Evolutionary conservation across 2,329 filamentous ascomycete genomes (phyloP), one percentile per base, ranked within the genome.

Genomic region (Clarireedia paspali): DNA sequence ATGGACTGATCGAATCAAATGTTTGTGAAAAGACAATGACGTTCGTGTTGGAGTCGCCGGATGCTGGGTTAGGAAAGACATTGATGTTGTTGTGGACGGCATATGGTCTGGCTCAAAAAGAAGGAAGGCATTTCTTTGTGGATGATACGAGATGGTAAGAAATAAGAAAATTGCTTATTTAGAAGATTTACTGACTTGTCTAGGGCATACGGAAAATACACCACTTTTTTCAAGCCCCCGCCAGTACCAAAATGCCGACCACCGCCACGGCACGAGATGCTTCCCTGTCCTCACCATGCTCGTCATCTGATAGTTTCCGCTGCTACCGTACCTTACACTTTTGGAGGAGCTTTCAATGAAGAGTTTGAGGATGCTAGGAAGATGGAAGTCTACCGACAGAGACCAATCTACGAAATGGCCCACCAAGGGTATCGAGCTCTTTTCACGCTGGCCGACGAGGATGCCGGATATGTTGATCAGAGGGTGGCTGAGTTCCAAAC

Each of bases 41-140:
- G 0, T 94, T 87, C 68, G 80, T 91, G 1, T 76, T 95, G 64
- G 88, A 92, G 67, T 78, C 83, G 6, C 71, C 79, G 3, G 84
- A 92, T 64, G 88, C 88, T 2, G 90, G 90, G 2, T 75, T 95
- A 9, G 90, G 90, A 5, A 84, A 82, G 61, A 83, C 86, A 1
- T 71, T 96, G 57, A 84, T 95, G 79, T 80, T 85, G 66, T 68
- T 95, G 55, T 96, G 90, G 89, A 86, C 87, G 64, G 85, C 89
- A 26, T 95, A 94, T 67, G 88, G 88, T 3, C 73, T 95, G 53
- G 89, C 90, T 2, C 77, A 85, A 67, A 80, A 84, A 57, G 87
- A 95, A 68, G 81, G 81, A 14, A 77, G 89, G 24, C 77, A 83
- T 1, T 95, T 95, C 71, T 95, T 95, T 72, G 76, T 95, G 60